Evolutionary conservation across 768 basidiomycete genomes (phyloP).

Genomic region (Imleria badia): DNA sequence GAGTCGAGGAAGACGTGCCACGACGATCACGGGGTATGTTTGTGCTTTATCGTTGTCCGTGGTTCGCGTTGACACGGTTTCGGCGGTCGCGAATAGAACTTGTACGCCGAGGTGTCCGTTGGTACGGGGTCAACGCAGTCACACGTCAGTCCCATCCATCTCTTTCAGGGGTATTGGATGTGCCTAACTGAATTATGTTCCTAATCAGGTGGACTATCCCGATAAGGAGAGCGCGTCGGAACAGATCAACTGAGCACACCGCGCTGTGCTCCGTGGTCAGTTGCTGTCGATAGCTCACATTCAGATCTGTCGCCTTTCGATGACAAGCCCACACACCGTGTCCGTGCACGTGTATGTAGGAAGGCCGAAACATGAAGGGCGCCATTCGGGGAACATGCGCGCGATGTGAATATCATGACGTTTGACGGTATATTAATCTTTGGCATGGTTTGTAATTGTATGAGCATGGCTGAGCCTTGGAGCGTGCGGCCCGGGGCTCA

Average conservation of each 20-base stretch:
- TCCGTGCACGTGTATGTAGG: background rate
- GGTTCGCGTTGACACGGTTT: background rate
- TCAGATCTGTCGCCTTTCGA: background rate
- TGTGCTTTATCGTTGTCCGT: too few relatives aligned
- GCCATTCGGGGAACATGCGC: background rate
- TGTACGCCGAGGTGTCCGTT: conserved; percentile 15
- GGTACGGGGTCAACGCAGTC: conserved; percentile 16
- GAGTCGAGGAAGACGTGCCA: conserved; percentile 19
- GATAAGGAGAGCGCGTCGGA: conserved; percentile 4
- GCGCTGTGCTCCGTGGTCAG: background rate
- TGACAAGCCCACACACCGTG: background rate
- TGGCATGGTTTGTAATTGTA: background rate
- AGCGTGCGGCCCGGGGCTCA: background rate
- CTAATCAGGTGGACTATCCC: background rate
- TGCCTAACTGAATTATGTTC: background rate
- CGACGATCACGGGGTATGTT: conserved; percentile 14
- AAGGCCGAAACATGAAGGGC: background rate
- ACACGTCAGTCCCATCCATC: conserved; percentile 8
- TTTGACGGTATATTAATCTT: background rate
- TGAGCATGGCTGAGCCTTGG: background rate
- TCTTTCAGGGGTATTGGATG: background rate
- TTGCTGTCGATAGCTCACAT: background rate
- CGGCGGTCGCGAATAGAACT: conserved; percentile 2
- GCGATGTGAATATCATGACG: background rate
- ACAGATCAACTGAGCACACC: background rate